phyloP scores from a whole-genome alignment of 73 alveolate genomes.

The Diophrys appendiculata region DNA sequence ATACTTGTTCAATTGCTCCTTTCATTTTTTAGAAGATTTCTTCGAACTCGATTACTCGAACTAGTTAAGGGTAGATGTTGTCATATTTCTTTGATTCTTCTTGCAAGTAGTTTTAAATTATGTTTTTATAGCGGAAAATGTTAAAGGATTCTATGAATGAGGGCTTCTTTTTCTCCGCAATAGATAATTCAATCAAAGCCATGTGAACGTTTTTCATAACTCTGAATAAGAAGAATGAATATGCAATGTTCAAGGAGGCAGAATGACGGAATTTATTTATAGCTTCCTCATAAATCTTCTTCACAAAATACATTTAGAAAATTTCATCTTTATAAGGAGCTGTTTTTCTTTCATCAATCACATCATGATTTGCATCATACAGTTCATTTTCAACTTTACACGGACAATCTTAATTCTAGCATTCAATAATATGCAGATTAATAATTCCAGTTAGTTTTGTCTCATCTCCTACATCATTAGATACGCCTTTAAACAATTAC shows the following conservation, averaged over 20 bases:
- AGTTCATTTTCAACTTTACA: conserved; percentile 17
- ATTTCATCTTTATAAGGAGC: conserved; percentile 28
- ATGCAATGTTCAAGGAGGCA: conserved; percentile 30
- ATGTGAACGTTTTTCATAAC: conserved; percentile 48
- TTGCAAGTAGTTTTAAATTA: conserved; percentile 19
- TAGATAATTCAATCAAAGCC: conserved; percentile 28
- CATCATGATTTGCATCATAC: conserved; percentile 8
- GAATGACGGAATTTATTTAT: conserved; percentile 23
- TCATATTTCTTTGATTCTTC: conserved; percentile 14
- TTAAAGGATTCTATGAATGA: conserved; percentile 22
- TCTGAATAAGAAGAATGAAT: conserved; percentile 20
- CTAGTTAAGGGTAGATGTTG: conserved; percentile 19
- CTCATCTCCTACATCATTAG: conserved; percentile 19
- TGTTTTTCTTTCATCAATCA: not conserved
- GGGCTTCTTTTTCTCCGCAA: conserved; percentile 50
- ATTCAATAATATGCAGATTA: conserved; percentile 32
- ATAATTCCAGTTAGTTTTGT: conserved; percentile 29
- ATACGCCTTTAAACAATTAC: conserved; percentile 13
- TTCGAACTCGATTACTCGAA: conserved; percentile 37
- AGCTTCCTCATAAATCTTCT: conserved; percentile 44
- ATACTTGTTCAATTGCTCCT: conserved; percentile 41
- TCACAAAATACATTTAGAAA: conserved; percentile 19
- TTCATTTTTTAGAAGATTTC: conserved; percentile 24
- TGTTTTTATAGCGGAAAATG: conserved; percentile 33
- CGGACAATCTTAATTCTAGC: conserved; percentile 42